Evolutionary conservation across 768 basidiomycete species (phyloP), one percentile per base, ranked within the genome.

Genomic region (Auriscalpium vulgare): DNA sequence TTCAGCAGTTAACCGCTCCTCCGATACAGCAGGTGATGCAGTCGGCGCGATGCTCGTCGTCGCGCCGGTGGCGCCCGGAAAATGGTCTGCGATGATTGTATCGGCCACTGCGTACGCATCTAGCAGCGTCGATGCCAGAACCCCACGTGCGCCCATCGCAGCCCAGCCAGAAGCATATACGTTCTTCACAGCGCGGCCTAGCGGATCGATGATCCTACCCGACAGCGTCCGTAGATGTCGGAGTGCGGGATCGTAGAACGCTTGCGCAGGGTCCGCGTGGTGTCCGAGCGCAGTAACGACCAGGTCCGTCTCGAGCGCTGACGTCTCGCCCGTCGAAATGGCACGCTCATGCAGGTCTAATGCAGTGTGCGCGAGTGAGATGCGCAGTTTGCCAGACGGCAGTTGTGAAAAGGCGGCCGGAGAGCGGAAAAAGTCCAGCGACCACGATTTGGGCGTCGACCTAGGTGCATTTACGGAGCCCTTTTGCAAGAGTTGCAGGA

Each of bases 121-220:
- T 69, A 91, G 83, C 93, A 99, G 93, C 37, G 97, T 97, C 3
- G 85, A 78, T 2, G 92, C 94, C 47, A 98, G 76, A 11, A 98
- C 94, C 10, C 95, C 95, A 52, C 82, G 85, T 0, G 97, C 94
- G 37, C 95, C 95, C 3, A 81, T 84, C 2, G 91, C 87, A 2
- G 91, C 87, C 97, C 97, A 99, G 10, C 95, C 95, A 1, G 90
- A 86, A 1, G 91, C 87, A 66, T 97, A 99, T n/a, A 95, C 75
- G 56, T 81, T 82, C 38, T 74, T 76, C 38, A 85, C 61, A 16
- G 68, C 53, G 2, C 63, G 63, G 10, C 71, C 67, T 5, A 60
- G 60, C 3, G 67, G 61, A 10, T 73, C 72, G 29, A 80, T 63
- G 8, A 89, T 71, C 11, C 83, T 75, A 4, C 81, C 81, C 8